phyloP scores from a whole-genome alignment of 441 rosid species.

The Arabidopsis lyrata region DNA sequence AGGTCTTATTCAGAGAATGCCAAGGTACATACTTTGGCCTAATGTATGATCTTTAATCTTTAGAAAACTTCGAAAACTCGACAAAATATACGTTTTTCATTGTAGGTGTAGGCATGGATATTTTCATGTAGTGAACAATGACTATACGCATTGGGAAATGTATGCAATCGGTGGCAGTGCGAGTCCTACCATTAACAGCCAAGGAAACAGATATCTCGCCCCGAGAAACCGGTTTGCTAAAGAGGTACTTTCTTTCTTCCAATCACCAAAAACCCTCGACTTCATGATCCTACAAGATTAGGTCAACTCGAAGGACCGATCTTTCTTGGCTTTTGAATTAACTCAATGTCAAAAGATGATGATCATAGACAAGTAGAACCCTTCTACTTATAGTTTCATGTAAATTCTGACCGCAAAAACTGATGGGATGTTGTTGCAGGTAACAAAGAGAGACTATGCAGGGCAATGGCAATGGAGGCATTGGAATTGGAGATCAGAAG shows the following conservation, averaged over 20 bases:
- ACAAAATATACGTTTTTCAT: neutral
- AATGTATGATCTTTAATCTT: neutral
- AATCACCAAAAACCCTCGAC: neutral
- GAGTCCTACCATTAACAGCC: conserved; percentile 61
- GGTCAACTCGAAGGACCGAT: neutral
- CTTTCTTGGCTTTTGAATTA: neutral
- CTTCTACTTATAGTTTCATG: neutral
- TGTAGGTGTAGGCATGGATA: conserved; percentile 61
- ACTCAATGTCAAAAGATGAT: neutral
- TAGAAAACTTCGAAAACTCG: neutral
- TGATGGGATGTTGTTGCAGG: conserved; percentile 36
- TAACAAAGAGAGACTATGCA: conserved; percentile 49
- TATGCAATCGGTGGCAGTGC: conserved; percentile 69
- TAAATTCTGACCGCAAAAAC: neutral
- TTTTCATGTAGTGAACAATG: conserved; percentile 64
- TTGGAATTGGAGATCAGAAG: conserved; percentile 51
- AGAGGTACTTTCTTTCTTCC: conserved; percentile 43
- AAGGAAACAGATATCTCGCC: conserved; percentile 59
- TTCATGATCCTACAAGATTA: no score
- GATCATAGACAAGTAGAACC: conserved; percentile 1
- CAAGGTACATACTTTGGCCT: conserved; percentile 44
- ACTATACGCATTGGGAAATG: conserved; percentile 67
- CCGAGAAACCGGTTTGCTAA: conserved; percentile 54
- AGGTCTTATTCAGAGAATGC: conserved; percentile 66
- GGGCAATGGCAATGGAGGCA: conserved; percentile 44